Evolutionary conservation across 176 grass and related monocot genomes (phyloP), one percentile per base, ranked within the genome.

Genomic region (Urochloa ruziziensis): DNA sequence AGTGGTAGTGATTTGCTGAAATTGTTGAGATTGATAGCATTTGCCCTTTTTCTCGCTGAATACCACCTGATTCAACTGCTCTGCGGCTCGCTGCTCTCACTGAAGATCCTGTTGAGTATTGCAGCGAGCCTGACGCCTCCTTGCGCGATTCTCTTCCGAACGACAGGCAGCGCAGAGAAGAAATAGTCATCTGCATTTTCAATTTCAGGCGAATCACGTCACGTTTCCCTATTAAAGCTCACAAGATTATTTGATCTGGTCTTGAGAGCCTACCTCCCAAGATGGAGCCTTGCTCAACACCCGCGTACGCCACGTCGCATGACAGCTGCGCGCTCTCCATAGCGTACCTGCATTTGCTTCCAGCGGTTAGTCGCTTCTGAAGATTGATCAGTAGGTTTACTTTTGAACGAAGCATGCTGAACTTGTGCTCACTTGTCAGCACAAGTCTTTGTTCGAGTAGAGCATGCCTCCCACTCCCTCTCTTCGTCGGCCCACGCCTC

Each of bases 131-230:
- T 92, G 1, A 92, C 84, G 1, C 91, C 91, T 3, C 59, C 91
- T 10, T 92, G 91, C 0, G 91, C 87, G 0, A 92, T 86, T 74
- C 87, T 92, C 68, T 89, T 92, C 49, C 81, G 43, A 5, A 92
- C 80, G 0, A 89, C 44, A 1, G 84, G 91, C 32, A 86, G 36
- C 30, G 83, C 86, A 57, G 62, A 27, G 77, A 84, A 81, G 80
- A 89, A 92, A 39, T 89, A 92, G 2, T 86, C 86, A 30, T 92
- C 90, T 89, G 90, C 62, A 72, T 27, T 66, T 49, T 39, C 6
- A 68, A 16, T 34, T 69, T 17, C 42, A 33, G 21, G 16, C 4
- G 54, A 25, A 25, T 58, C 54, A n/a, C 52, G 2, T 80, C 57
- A 54, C 32, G 39, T 2, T 6, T 21, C 47, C 37, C 23, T 34